Percentiles rank a stretch among this genome's conserved stretches.
These are phyloP conservation scores for Aechmea fasciata DNA, from an alignment of 176 grass and related monocot species.

Conservation along the genomic window DNA sequence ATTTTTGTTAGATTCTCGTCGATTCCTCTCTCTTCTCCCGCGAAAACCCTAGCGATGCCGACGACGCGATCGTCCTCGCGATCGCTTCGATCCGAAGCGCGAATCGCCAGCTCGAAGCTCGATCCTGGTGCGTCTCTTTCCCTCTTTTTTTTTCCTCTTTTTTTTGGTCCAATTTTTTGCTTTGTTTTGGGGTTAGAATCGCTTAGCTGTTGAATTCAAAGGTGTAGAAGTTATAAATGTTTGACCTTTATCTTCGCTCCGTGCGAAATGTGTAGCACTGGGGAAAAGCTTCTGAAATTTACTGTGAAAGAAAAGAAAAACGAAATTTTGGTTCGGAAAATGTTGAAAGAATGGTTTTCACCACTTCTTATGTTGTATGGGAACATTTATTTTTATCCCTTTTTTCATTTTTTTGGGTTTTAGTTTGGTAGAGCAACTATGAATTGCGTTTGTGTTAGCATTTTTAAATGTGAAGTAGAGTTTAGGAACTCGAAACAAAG, in stretches of 20 bases:
- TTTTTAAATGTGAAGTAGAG: too few species aligned
- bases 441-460: too few species aligned
- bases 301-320: too few species aligned
- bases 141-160: neutral
- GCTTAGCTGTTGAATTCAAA: neutral
- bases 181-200: neutral
- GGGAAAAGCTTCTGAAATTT: too few species aligned
- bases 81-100: neutral
- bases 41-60: slow-evolving; percentile 19
- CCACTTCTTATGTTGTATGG: too few species aligned
- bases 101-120: slow-evolving; percentile 8
- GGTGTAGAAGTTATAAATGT: neutral
- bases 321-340: too few species aligned
- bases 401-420: too few species aligned
- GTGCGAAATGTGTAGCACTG: neutral
- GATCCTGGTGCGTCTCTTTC: slow-evolving; percentile 4
- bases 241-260: neutral
- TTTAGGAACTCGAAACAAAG: too few species aligned
- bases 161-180: neutral
- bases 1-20: slow-evolving; percentile 3
- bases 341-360: too few species aligned
- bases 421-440: too few species aligned
- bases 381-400: too few species aligned
- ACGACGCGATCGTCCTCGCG: slow-evolving; percentile 26
- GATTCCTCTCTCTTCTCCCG: neutral